phyloP scores from a whole-genome alignment of 306 rosid species.

The Sechiopsis laciniata region DNA sequence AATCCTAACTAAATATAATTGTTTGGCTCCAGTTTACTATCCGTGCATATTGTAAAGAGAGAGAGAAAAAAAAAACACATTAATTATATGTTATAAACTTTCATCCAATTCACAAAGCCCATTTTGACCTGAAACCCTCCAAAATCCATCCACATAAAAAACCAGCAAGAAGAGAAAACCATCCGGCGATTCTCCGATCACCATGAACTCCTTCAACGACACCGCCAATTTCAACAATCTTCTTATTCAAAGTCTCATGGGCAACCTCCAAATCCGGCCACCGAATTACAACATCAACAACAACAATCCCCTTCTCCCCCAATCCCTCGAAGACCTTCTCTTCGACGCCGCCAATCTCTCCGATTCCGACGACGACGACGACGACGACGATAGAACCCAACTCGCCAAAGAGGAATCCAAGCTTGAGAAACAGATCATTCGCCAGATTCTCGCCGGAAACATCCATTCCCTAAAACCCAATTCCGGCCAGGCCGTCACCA shows the following conservation, averaged over 20 bases:
- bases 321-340: conserved; percentile 72
- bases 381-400: conserved; percentile 34
- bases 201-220: conserved; percentile 53
- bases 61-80: too few relatives aligned
- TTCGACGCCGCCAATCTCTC: conserved; percentile 38
- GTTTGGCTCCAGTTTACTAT: too few relatives aligned
- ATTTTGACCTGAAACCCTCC: too few relatives aligned
- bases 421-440: conserved; percentile 62
- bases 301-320: conserved; percentile 44
- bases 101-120: too few relatives aligned
- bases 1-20: too few relatives aligned
- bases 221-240: conserved; percentile 46
- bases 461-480: conserved; percentile 60
- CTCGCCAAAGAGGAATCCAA: conserved; percentile 45
- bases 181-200: too few relatives aligned
- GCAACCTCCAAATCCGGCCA: conserved; percentile 56
- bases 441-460: conserved; percentile 46
- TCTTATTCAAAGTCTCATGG: conserved; percentile 63
- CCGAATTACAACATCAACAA: neutral
- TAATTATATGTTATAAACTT: too few relatives aligned
- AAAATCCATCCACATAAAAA: too few relatives aligned
- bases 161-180: too few relatives aligned
- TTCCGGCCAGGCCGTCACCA: conserved; percentile 74
- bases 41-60: too few relatives aligned
- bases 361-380: conserved; percentile 26